A percentile compares a stretch with the other conserved stretches of the same genome.
Conservation (phyloP, 148 eudicot species). For the Polygonum maritimum region DNA sequence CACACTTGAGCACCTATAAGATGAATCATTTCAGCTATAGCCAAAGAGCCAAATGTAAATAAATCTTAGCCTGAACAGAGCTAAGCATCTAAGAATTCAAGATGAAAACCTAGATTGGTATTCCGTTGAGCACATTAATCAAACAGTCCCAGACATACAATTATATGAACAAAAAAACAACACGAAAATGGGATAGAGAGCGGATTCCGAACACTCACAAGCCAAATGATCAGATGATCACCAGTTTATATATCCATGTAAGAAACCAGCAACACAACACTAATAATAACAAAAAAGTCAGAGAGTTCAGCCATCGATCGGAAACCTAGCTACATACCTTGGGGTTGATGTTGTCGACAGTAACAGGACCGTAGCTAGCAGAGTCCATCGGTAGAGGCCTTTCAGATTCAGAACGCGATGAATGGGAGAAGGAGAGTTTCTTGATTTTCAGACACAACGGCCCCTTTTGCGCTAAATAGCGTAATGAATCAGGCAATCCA, state of each 20-base stretch:
- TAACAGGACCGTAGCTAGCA: neutral
- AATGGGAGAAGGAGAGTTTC: neutral
- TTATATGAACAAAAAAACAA: neutral
- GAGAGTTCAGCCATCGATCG: neutral
- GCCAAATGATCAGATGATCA: neutral
- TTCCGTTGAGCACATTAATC: neutral
- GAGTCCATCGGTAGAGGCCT: neutral
- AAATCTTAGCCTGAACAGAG: neutral
- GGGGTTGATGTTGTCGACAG: slow-evolving; percentile 8
- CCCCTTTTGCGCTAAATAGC: neutral
- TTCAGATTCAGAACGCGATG: neutral
- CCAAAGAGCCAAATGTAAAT: neutral
- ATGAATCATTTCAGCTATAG: neutral
- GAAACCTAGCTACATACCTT: neutral
- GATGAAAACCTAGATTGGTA: neutral
- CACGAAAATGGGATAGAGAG: neutral
- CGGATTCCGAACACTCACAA: neutral
- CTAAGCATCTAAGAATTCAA: neutral
- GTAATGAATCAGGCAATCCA: neutral
- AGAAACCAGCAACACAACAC: neutral
- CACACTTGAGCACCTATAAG: slow-evolving; percentile 6
- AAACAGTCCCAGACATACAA: neutral
- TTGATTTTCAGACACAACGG: neutral
- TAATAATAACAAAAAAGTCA: neutral
- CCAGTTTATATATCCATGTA: neutral